Evolutionary conservation across 1,284 basidiomycete genomes (phyloP).

Genomic region (Pascua guehoae): DNA sequence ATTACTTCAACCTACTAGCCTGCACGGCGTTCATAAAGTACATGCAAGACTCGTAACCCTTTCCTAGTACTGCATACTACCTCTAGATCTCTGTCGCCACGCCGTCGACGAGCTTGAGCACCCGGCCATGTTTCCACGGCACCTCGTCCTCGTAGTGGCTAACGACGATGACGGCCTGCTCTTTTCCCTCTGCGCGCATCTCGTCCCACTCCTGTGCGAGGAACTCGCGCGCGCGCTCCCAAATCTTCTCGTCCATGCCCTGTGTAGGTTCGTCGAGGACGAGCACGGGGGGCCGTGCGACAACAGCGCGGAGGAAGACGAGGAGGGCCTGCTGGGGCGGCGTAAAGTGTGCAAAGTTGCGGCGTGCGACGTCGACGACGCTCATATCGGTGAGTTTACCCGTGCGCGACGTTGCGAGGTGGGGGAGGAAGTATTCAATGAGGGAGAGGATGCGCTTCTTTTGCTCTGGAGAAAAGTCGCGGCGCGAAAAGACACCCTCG

Average conservation of each 20-base stretch:
- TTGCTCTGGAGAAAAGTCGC: slow-evolving; percentile 51
- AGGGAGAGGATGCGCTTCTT: slow-evolving; percentile 53
- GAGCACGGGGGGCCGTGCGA: slow-evolving; percentile 62
- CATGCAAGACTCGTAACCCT: too few species aligned
- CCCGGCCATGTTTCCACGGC: slow-evolving; percentile 17
- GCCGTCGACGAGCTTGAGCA: slow-evolving; percentile 33
- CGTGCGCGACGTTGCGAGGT: slow-evolving; percentile 16
- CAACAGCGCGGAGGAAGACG: slow-evolving; percentile 77
- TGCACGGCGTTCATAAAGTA: not conserved
- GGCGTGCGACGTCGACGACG: slow-evolving; percentile 39
- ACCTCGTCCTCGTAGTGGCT: slow-evolving; percentile 88
- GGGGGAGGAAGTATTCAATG: slow-evolving; percentile 55
- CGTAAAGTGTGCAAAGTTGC: slow-evolving; percentile 60
- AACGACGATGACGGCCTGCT: slow-evolving; percentile 75
- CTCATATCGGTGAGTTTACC: slow-evolving; percentile 3
- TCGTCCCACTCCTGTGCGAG: slow-evolving; percentile 56
- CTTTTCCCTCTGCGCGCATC: slow-evolving; percentile 37
- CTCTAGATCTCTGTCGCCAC: slow-evolving; percentile 5
- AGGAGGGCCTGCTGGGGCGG: slow-evolving; percentile 72
- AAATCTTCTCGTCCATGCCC: slow-evolving; percentile 78
- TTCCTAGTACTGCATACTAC: not conserved
- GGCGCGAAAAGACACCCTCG: slow-evolving; percentile 69
- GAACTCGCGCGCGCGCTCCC: slow-evolving; percentile 61
- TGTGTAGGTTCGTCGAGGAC: slow-evolving; percentile 86
- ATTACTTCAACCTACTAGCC: too few species aligned